These are phyloP conservation scores for Nymphaea thermarum DNA, from an alignment of 164 flowering plant species.

Conservation along the genomic window DNA sequence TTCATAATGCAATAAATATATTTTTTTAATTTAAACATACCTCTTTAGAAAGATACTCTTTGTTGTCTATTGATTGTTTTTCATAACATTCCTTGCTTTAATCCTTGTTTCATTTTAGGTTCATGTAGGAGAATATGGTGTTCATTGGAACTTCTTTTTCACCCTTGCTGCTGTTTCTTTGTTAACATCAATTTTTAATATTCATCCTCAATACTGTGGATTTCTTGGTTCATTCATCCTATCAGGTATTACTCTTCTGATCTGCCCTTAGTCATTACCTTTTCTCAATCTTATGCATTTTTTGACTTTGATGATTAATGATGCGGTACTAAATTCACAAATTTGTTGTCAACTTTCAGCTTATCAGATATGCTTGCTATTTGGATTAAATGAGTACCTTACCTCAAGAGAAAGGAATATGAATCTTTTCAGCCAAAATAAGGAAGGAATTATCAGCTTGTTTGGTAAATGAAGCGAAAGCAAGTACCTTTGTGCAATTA, in stretches of 20 bases:
- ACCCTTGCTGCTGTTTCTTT: slow-evolving; percentile 80
- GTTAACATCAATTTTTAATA: slow-evolving; percentile 41
- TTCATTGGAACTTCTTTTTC: slow-evolving; percentile 98
- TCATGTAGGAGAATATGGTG: slow-evolving; percentile 93
- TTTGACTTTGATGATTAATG: neutral
- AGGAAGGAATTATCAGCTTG: slow-evolving; percentile 84
- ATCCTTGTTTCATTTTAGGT: slow-evolving; percentile 29
- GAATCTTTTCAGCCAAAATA: slow-evolving; percentile 68
- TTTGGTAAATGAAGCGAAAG: slow-evolving; percentile 41
- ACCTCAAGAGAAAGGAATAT: slow-evolving; percentile 52
- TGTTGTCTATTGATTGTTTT: neutral
- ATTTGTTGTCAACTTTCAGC: slow-evolving; percentile 27
- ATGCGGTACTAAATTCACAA: neutral
- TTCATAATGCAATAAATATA: no score
- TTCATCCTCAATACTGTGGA: slow-evolving; percentile 62
- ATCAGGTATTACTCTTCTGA: slow-evolving; percentile 29
- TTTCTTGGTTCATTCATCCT: slow-evolving; percentile 50
- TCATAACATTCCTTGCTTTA: neutral
- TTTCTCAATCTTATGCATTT: neutral
- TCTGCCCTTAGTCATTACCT: neutral
- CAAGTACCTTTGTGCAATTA: no score
- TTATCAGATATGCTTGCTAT: slow-evolving; percentile 48
- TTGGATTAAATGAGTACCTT: slow-evolving; percentile 59
- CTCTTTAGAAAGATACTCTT: neutral
- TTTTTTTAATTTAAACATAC: no score